Base-by-base conservation (phyloP, 352 stramenopile genomes). In the Phytophthora cajani region DNA sequence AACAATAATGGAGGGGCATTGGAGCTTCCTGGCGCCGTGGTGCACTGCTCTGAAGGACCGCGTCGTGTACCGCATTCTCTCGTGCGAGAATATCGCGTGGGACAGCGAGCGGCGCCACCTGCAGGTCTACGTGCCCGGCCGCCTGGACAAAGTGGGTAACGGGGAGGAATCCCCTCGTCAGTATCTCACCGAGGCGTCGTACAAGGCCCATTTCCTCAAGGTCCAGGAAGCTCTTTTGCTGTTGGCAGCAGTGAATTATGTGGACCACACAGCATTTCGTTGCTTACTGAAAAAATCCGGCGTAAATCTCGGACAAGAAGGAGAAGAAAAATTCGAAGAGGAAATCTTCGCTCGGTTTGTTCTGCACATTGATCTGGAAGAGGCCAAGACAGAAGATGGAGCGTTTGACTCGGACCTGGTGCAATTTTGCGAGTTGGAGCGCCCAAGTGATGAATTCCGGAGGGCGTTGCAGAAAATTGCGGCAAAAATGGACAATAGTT, bases 261-360 rank as follows among this genome's bases (percentile, higher is more conserved):
- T 49, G 42, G 42, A 49, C 42, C 42, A 49, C 42, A 21, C 42
- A 1, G 16, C 5, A 1, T 23, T 49, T 49, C 42, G 42, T 2
- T 11, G 10, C 5, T 21, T 49, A 10, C 17, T 49, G 5, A 9
- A 49, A 49, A 4, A 5, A 23, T 49, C 5, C 8, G 42, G 42
- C 42, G 42, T 49, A 17, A 19, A 49, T 49, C 21, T 49, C 16
- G 42, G 42, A 3, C 42, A 12, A n/a, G 42, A 49, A 11, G 42
- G 12, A 49, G 42, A 49, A 11, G 42, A 49, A 49, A 49, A 49
- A 49, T 49, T 49, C 42, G 42, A 49, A 49, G 42, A 49, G 42
- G 42, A 49, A 49, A 19, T 49, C 21, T 1, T 3, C 14, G 42
- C 17, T 21, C 42, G 16, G 16, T 49, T 21, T 6, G 42, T 49